A percentile compares a stretch with the other conserved stretches of the same genome.
Evolutionary conservation across 768 basidiomycete genomes (phyloP).

Genomic region (Pisolithus sp.): DNA sequence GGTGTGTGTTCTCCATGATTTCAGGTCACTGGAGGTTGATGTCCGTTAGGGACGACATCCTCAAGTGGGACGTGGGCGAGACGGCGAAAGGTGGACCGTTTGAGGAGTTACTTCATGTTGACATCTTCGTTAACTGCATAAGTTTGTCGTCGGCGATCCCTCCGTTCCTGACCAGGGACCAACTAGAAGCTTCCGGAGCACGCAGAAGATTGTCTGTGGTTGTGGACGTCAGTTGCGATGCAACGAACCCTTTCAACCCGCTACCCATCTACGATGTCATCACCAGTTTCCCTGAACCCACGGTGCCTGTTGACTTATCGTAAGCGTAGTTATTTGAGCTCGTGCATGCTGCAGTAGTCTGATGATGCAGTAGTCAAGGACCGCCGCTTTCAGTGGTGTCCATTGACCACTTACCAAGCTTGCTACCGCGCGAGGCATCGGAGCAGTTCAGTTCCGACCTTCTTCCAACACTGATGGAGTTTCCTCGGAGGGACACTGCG

Average conservation of each 20-base stretch:
- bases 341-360: not conserved
- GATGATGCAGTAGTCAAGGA: slow-evolving; percentile 36
- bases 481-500: slow-evolving; percentile 58
- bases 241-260: slow-evolving; percentile 77
- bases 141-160: slow-evolving; percentile 36
- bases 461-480: slow-evolving; percentile 73
- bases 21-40: not conserved
- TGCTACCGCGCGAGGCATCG: slow-evolving; percentile 85
- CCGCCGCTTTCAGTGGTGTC: slow-evolving; percentile 79
- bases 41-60: slow-evolving; percentile 68
- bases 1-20: slow-evolving; percentile 47
- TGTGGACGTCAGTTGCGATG: slow-evolving; percentile 98
- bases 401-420: slow-evolving; percentile 55
- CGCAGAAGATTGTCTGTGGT: slow-evolving; percentile 68
- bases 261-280: slow-evolving; percentile 62
- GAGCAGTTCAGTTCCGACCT: slow-evolving; percentile 92
- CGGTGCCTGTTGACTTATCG: slow-evolving; percentile 49
- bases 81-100: slow-evolving; percentile 97
- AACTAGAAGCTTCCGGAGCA: slow-evolving; percentile 43
- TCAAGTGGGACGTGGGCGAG: slow-evolving; percentile 98
- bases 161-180: no score
- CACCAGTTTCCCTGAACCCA: slow-evolving; percentile 74
- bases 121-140: slow-evolving; percentile 97
- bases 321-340: slow-evolving; percentile 34
- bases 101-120: slow-evolving; percentile 89